Percentiles rank a stretch among this genome's conserved stretches.
These are phyloP conservation scores for Yarrowia porcina DNA, from an alignment of 805 yeast genomes.

Conservation along the genomic window DNA sequence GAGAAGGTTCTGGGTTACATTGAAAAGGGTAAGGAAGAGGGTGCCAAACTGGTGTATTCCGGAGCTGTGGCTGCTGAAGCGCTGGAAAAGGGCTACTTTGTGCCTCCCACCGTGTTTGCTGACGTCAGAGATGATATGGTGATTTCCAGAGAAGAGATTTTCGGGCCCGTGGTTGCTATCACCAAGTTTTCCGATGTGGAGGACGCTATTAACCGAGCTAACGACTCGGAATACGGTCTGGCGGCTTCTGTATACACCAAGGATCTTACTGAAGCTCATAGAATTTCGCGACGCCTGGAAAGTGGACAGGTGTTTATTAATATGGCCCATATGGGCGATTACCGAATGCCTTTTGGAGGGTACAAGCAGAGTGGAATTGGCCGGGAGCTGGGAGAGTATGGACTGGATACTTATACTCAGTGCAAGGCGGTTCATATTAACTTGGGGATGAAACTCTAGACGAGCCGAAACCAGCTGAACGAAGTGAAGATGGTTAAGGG, in stretches of 20 bases:
- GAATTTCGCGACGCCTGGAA: conserved; percentile 55
- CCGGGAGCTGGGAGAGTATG: conserved; percentile 75
- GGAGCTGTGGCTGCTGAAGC: conserved; percentile 54
- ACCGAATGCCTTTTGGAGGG: conserved; percentile 77
- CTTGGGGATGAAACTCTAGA: conserved; percentile 39
- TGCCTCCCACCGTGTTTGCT: conserved; percentile 74
- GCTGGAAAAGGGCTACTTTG: conserved; percentile 53
- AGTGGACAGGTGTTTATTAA: conserved; percentile 73
- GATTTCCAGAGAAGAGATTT: conserved; percentile 77
- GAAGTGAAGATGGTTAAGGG: background rate
- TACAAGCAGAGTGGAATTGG: conserved; percentile 77
- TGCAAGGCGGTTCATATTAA: conserved; percentile 75
- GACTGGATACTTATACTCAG: conserved; percentile 67
- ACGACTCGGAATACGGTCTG: conserved; percentile 74
- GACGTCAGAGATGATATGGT: conserved; percentile 65
- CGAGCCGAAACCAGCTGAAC: background rate
- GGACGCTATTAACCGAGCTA: conserved; percentile 68
- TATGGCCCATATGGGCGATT: conserved; percentile 66
- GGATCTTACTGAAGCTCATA: conserved; percentile 62
- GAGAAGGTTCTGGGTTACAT: conserved; percentile 72
- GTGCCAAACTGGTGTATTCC: conserved; percentile 78
- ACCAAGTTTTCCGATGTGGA: conserved; percentile 62
- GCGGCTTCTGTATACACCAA: conserved; percentile 79
- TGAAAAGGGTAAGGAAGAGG: conserved; percentile 73
- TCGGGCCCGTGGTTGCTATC: conserved; percentile 83